These are phyloP conservation scores for Huntiella omanensis DNA, from an alignment of 2,329 filamentous ascomycete species.

Conservation along the genomic window DNA sequence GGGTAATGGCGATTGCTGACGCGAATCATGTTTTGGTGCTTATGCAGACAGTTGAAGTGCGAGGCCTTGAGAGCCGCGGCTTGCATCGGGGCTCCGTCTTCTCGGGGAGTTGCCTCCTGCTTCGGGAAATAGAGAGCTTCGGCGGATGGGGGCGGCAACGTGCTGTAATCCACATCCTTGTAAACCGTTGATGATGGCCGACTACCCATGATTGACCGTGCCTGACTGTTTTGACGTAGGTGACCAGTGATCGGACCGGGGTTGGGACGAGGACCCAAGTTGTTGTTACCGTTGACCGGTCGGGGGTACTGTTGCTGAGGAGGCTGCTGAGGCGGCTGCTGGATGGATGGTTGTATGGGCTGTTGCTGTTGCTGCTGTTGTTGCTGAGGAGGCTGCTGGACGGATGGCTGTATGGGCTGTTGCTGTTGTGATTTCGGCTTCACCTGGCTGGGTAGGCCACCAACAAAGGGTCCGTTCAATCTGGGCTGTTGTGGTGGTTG, in stretches of 20 bases:
- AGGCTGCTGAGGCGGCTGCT: too few relatives aligned
- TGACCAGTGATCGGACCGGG: background rate
- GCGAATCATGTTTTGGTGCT: constrained; percentile 29
- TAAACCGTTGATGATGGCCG: constrained; percentile 21
- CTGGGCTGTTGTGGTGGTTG: background rate
- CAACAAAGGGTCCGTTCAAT: too few relatives aligned
- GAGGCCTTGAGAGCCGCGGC: constrained; percentile 26
- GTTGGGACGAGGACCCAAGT: too few relatives aligned
- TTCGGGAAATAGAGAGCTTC: constrained; percentile 21
- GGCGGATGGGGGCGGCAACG: constrained; percentile 19
- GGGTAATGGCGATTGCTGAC: constrained; percentile 30
- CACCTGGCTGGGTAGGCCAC: too few relatives aligned
- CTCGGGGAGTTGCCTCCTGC: background rate
- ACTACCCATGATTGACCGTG: background rate
- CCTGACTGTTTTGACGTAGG: background rate
- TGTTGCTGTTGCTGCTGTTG: too few relatives aligned
- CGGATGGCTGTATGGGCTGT: background rate
- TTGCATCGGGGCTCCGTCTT: constrained; percentile 20
- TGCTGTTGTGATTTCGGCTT: too few relatives aligned
- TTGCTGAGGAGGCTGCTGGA: too few relatives aligned
- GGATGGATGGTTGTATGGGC: background rate
- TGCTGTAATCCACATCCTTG: constrained; percentile 20
- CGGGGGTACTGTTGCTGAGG: too few relatives aligned
- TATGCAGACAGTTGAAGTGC: constrained; percentile 28
- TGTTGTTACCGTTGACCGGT: too few relatives aligned